A percentile compares a stretch with the other conserved stretches of the same genome.
These are phyloP conservation scores for Botrytis hyacinthi DNA, from an alignment of 2,329 filamentous ascomycete species.

Conservation along the genomic window DNA sequence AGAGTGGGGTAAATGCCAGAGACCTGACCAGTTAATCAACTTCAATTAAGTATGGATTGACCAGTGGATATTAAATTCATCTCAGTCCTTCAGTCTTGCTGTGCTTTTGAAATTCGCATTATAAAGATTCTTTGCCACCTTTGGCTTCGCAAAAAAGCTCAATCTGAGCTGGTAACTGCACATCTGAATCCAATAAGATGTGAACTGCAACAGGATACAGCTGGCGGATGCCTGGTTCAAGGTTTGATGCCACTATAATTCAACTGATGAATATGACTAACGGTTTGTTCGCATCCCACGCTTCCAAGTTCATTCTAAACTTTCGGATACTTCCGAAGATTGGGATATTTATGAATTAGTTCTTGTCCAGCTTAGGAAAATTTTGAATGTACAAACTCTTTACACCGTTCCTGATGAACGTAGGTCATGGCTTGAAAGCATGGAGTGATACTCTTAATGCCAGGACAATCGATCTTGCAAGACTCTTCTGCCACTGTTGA, in stretches of 20 bases:
- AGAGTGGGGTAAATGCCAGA: background rate
- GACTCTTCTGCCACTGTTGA: background rate
- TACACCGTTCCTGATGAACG: background rate
- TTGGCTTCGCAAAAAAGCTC: background rate
- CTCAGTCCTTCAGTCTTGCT: background rate
- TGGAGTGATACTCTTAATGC: background rate
- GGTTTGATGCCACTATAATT: background rate
- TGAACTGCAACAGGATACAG: background rate
- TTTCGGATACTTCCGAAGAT: background rate
- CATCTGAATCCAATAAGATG: background rate
- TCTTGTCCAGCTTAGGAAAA: background rate
- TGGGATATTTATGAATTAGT: background rate
- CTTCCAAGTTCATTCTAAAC: background rate
- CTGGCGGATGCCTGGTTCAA: too few relatives aligned
- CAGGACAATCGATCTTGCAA: background rate
- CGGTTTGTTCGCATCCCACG: background rate
- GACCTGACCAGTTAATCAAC: background rate
- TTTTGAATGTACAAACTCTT: background rate
- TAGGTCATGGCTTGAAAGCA: background rate
- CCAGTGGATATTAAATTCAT: background rate
- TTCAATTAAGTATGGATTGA: background rate
- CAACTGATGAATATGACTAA: background rate
- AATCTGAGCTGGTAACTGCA: background rate
- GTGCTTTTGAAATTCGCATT: background rate
- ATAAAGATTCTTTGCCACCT: background rate